phyloP scores from a whole-genome alignment of 345 rosid genomes.

The Salix purpurea region DNA sequence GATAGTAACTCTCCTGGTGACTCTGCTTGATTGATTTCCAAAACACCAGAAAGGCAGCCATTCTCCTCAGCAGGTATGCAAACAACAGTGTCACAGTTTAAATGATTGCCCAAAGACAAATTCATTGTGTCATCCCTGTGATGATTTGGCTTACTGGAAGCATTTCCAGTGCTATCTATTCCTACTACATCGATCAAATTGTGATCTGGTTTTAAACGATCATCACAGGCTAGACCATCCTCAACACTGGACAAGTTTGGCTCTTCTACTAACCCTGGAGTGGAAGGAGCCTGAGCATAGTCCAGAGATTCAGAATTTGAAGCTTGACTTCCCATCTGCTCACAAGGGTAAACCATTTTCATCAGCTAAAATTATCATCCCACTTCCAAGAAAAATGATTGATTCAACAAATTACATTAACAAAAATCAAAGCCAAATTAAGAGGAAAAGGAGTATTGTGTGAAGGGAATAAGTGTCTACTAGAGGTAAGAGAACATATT shows the following conservation, averaged over 20 bases:
- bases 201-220: slow-evolving; percentile 54
- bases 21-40: slow-evolving; percentile 26
- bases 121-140: slow-evolving; percentile 22
- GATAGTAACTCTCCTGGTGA: slow-evolving; percentile 23
- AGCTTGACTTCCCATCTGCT: slow-evolving; percentile 47
- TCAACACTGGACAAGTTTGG: slow-evolving; percentile 60
- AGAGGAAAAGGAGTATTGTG: background rate
- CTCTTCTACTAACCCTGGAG: slow-evolving; percentile 84
- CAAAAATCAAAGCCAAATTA: background rate
- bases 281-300: slow-evolving; percentile 84
- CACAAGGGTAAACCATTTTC: slow-evolving; percentile 16
- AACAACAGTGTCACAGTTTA: slow-evolving; percentile 21
- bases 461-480: background rate
- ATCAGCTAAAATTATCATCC: background rate
- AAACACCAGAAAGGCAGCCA: slow-evolving; percentile 20
- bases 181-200: slow-evolving; percentile 30
- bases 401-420: slow-evolving; percentile 1
- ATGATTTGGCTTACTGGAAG: slow-evolving; percentile 27
- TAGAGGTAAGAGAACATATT: slow-evolving; percentile 1
- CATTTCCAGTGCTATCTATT: slow-evolving; percentile 31
- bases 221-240: slow-evolving; percentile 59
- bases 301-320: slow-evolving; percentile 48
- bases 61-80: slow-evolving; percentile 32
- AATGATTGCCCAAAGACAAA: slow-evolving; percentile 28
- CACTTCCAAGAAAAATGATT: background rate